Conservation (phyloP, 2,329 filamentous ascomycete genomes). For the Xylariaceae sp. region DNA sequence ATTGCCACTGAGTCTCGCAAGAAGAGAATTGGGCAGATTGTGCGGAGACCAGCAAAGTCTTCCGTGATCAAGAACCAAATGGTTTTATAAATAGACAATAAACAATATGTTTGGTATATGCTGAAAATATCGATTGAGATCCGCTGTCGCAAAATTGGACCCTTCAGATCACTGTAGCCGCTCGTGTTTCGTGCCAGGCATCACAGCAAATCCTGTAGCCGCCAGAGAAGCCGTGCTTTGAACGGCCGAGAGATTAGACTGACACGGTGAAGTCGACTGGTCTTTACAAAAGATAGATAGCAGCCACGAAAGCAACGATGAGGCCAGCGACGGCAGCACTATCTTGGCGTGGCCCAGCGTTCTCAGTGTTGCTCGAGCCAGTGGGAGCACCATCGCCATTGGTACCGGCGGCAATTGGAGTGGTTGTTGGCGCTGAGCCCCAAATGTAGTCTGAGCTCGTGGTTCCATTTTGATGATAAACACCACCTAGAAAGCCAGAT, state of each 20-base stretch:
- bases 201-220: too few species aligned
- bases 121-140: slow-evolving; percentile 6
- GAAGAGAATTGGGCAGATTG: too few species aligned
- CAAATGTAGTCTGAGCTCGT: slow-evolving; percentile 13
- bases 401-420: slow-evolving; percentile 16
- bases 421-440: slow-evolving; percentile 24
- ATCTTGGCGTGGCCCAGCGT: slow-evolving; percentile 43
- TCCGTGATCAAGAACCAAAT: neutral
- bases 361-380: slow-evolving; percentile 45
- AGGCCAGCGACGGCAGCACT: slow-evolving; percentile 52
- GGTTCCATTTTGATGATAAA: slow-evolving; percentile 55
- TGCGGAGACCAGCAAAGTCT: too few species aligned
- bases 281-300: slow-evolving; percentile 36
- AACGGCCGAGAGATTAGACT: neutral
- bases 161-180: too few species aligned
- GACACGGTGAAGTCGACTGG: neutral
- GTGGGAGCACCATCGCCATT: slow-evolving; percentile 30
- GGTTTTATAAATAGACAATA: slow-evolving; percentile 27
- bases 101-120: slow-evolving; percentile 29
- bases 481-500: slow-evolving; percentile 38
- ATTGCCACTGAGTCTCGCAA: too few species aligned
- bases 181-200: too few species aligned
- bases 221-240: neutral
- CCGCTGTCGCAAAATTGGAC: neutral
- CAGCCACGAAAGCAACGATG: slow-evolving; percentile 54